These are phyloP conservation scores for Chaetothyriales sp. DNA, from an alignment of 2,329 filamentous ascomycete genomes.

Conservation along the genomic window DNA sequence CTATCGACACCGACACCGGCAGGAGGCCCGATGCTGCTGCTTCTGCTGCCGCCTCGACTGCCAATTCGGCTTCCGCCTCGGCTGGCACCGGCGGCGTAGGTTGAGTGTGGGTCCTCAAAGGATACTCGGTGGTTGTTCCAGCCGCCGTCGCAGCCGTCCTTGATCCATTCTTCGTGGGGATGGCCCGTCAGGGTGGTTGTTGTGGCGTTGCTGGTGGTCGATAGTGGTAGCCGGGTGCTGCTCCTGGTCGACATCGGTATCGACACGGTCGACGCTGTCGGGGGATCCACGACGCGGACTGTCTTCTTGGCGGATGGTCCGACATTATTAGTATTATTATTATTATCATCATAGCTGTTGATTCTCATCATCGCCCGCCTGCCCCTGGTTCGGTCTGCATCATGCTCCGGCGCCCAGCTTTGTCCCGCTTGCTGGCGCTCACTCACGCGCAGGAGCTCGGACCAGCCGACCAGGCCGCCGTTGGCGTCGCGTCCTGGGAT, in stretches of 20 bases:
- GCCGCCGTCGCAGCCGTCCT: not conserved
- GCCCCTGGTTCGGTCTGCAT: conserved; percentile 2
- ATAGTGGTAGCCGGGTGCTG: too few relatives aligned
- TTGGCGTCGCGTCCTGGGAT: conserved; percentile 28
- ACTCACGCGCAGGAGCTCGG: conserved; percentile 26
- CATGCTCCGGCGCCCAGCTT: conserved; percentile 17
- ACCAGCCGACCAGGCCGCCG: conserved; percentile 31
- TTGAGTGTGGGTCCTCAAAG: too few relatives aligned
- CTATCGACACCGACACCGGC: not conserved
- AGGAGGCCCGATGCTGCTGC: too few relatives aligned
- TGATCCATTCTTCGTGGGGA: not conserved
- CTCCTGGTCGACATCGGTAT: not conserved
- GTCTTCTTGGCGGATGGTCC: not conserved
- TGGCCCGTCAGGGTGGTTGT: not conserved
- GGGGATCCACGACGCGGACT: not conserved
- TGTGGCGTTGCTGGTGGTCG: too few relatives aligned
- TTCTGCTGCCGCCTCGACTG: too few relatives aligned
- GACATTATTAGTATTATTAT: too few relatives aligned
- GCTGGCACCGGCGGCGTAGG: too few relatives aligned
- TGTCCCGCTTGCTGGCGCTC: conserved; percentile 18
- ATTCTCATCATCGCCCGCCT: not conserved
- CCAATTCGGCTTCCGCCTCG: too few relatives aligned
- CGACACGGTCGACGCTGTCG: not conserved
- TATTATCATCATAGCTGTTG: too few relatives aligned
- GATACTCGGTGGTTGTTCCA: not conserved